Evolutionary conservation across 352 stramenopile species (phyloP).

Genomic region (Phytophthora aleatoria): DNA sequence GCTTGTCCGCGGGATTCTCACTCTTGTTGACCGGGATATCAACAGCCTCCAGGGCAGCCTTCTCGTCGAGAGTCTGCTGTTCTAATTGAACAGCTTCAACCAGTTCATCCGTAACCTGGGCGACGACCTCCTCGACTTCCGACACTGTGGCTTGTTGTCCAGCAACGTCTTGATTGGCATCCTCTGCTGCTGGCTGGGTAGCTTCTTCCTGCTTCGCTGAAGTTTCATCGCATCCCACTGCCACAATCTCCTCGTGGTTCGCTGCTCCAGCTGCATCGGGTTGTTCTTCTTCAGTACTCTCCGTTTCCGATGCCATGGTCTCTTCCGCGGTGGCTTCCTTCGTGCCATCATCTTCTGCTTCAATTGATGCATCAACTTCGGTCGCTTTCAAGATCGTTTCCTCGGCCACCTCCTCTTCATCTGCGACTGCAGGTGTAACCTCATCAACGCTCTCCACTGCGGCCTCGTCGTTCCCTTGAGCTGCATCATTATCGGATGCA

Average conservation of each 20-base stretch:
- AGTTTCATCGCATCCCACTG: background rate
- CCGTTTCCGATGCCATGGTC: background rate
- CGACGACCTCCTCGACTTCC: slow-evolving; percentile 5
- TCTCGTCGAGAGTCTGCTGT: background rate
- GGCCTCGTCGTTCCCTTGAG: too few relatives aligned
- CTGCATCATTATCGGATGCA: too few relatives aligned
- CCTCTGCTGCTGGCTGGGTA: background rate
- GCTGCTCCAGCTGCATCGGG: background rate
- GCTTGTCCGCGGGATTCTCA: background rate
- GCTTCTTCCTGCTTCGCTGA: background rate
- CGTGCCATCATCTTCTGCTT: background rate
- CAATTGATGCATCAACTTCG: background rate
- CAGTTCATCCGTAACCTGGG: slow-evolving; percentile 16
- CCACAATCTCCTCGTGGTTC: slow-evolving; percentile 2
- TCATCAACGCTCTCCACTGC: background rate
- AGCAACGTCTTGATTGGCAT: background rate
- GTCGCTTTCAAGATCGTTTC: background rate
- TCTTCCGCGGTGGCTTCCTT: slow-evolving; percentile 7
- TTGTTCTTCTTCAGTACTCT: slow-evolving; percentile 1
- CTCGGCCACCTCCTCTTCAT: background rate
- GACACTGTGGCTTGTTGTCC: background rate
- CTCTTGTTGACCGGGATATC: too few relatives aligned
- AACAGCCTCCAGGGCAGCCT: background rate
- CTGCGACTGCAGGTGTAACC: background rate
- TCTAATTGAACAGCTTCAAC: slow-evolving; percentile 15